Conservation (phyloP, 257 asterid species). For the Nicotiana otophora region DNA sequence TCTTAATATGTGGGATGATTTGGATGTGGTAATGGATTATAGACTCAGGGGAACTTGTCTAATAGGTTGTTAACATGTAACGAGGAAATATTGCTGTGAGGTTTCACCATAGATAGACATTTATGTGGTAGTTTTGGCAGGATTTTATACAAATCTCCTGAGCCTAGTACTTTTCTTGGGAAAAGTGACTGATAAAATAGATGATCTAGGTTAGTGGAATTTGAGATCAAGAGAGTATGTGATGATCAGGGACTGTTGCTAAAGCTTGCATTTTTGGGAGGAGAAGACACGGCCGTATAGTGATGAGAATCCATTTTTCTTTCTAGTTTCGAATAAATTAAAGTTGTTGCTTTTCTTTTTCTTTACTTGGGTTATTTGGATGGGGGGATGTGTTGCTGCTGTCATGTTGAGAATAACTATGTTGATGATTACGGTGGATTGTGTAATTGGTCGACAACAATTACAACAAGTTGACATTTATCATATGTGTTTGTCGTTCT, state of each 20-base stretch:
- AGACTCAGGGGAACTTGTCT: neutral
- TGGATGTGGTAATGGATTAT: neutral
- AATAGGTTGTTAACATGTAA: neutral
- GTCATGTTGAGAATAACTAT: no score
- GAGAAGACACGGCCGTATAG: neutral
- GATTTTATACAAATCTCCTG: neutral
- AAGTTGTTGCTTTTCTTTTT: no score
- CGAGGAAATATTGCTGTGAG: neutral
- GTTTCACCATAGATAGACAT: neutral
- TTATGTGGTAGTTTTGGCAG: neutral
- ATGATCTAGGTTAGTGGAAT: neutral
- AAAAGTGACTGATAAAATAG: neutral
- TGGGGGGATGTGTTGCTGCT: no score
- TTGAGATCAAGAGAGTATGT: neutral
- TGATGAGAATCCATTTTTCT: neutral
- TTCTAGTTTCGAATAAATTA: no score
- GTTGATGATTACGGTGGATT: no score
- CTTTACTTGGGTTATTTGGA: no score
- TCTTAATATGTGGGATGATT: neutral
- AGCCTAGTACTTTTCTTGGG: neutral
- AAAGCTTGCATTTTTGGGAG: neutral
- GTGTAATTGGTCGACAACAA: no score
- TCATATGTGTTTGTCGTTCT: no score
- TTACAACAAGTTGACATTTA: no score
- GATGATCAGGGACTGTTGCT: neutral